Evolutionary conservation across 495 filamentous ascomycete species (phyloP).

Genomic region (Chaetomium cochliodes): DNA sequence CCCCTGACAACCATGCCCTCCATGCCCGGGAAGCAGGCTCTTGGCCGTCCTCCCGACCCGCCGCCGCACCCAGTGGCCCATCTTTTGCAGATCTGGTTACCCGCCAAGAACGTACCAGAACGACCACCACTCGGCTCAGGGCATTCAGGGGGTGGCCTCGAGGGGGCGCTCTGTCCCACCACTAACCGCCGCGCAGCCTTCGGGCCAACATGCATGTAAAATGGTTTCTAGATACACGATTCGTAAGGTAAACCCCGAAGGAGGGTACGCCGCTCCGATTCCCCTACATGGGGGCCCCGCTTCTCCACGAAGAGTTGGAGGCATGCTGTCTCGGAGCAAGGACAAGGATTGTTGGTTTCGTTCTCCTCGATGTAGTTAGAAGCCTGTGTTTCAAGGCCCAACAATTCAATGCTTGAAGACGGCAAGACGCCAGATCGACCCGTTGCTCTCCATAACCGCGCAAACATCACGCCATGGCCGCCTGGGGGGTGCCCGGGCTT

Average conservation of each 20-base stretch:
- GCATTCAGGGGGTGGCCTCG: neutral
- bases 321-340: neutral
- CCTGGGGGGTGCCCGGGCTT: neutral
- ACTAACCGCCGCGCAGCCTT: neutral
- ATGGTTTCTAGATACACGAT: neutral
- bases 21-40: neutral
- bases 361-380: neutral
- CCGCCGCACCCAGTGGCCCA: conserved; percentile 6
- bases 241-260: neutral
- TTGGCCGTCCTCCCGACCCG: conserved; percentile 3
- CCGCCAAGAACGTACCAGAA: conserved; percentile 6
- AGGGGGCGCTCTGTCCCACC: neutral
- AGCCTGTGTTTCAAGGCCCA: neutral
- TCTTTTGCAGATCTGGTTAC: conserved; percentile 13
- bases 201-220: neutral
- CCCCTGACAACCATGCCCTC: neutral
- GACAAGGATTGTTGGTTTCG: neutral
- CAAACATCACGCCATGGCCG: neutral
- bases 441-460: neutral
- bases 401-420: neutral
- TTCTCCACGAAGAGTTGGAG: neutral
- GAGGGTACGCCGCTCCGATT: neutral
- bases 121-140: neutral
- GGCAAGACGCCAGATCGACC: neutral
- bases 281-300: neutral